These are phyloP conservation scores for Chenopodium berlandieri DNA, from an alignment of 148 eudicot genomes.

Conservation along the genomic window DNA sequence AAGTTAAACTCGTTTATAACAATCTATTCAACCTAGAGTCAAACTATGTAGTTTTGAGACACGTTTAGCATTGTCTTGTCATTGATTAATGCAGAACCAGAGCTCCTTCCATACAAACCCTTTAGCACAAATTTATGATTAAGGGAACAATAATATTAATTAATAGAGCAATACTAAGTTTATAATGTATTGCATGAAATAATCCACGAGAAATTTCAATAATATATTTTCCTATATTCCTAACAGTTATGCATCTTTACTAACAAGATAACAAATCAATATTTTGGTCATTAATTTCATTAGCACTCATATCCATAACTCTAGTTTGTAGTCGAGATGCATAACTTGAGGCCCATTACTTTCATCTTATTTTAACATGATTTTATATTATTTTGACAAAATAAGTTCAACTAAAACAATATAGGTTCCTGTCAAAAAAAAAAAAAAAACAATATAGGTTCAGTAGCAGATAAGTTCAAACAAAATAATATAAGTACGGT, in stretches of 20 bases:
- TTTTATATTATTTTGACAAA: too few species aligned
- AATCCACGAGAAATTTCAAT: not conserved
- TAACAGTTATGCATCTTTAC: not conserved
- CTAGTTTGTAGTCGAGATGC: not conserved
- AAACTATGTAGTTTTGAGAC: too few species aligned
- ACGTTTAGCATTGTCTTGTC: too few species aligned
- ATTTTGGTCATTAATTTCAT: not conserved
- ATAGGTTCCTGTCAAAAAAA: too few species aligned
- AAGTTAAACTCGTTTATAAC: too few species aligned
- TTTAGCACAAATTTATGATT: not conserved
- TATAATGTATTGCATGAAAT: not conserved
- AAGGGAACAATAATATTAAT: not conserved
- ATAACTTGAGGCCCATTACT: not conserved
- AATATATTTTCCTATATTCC: too few species aligned
- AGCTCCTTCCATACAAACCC: not conserved
- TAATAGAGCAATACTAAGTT: not conserved
- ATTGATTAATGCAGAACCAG: not conserved
- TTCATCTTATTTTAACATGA: too few species aligned
- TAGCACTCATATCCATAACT: not conserved
- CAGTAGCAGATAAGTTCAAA: too few species aligned
- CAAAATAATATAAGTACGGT: too few species aligned
- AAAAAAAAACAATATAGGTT: too few species aligned
- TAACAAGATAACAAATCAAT: not conserved
- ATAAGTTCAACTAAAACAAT: too few species aligned
- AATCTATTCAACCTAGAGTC: too few species aligned